phyloP scores from a whole-genome alignment of 1,139 yeast genomes.

The Taiozyma sp. region DNA sequence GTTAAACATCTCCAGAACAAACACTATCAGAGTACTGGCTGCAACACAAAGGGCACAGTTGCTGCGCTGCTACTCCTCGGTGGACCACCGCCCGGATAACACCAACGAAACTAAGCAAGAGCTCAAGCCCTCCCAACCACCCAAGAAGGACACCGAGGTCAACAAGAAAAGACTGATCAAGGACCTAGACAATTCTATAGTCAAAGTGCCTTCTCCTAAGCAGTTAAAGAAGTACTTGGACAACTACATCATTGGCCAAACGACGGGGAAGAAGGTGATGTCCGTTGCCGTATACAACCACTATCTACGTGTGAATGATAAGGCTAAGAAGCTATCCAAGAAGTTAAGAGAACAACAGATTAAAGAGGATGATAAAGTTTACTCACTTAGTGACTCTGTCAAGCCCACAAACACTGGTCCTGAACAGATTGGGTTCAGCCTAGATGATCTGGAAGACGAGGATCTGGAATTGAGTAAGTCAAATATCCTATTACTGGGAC shows the following conservation, averaged over 20 bases:
- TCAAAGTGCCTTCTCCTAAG: slow-evolving; percentile 38
- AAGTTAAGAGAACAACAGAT: slow-evolving; percentile 14
- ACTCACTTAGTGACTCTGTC: slow-evolving; percentile 22
- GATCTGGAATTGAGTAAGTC: slow-evolving; percentile 42
- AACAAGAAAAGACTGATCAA: slow-evolving; percentile 1
- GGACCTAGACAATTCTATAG: slow-evolving; percentile 11
- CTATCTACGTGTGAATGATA: slow-evolving; percentile 38
- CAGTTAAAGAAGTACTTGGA: slow-evolving; percentile 38
- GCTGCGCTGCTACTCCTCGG: too few species aligned
- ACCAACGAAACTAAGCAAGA: too few species aligned
- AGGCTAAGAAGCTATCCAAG: slow-evolving; percentile 22
- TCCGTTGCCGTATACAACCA: slow-evolving; percentile 55
- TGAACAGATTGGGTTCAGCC: slow-evolving; percentile 23
- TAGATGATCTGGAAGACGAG: slow-evolving; percentile 24
- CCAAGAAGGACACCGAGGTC: not conserved
- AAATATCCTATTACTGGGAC: slow-evolving; percentile 46
- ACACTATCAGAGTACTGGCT: not conserved
- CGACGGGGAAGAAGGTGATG: slow-evolving; percentile 43
- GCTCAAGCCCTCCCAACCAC: too few species aligned
- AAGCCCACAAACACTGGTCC: slow-evolving; percentile 26
- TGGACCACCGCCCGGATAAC: too few species aligned
- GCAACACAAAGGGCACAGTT: not conserved
- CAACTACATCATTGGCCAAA: slow-evolving; percentile 46
- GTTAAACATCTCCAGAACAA: not conserved
- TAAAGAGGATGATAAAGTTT: slow-evolving; percentile 20